phyloP scores from a whole-genome alignment of 768 basidiomycete genomes.

The Boletus tomentosulus region DNA sequence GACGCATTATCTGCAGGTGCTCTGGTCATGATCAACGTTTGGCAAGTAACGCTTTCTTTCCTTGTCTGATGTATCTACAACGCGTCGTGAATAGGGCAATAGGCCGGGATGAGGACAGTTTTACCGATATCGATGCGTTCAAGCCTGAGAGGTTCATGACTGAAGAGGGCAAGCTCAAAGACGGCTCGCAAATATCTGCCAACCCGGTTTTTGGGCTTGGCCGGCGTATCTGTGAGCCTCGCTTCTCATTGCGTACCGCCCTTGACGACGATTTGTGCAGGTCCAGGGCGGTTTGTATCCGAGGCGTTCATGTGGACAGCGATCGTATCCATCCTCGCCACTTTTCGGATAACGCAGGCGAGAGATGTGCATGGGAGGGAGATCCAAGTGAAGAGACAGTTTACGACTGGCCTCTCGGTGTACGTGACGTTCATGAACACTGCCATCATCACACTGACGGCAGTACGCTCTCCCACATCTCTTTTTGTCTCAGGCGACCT shows the following conservation, averaged over 20 bases:
- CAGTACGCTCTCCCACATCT: neutral
- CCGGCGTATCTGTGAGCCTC: neutral
- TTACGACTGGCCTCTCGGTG: constrained; percentile 18
- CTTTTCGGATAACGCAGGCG: constrained; percentile 17
- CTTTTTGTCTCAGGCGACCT: neutral
- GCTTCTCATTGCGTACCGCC: neutral
- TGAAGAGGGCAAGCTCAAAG: constrained; percentile 14
- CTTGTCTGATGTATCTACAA: neutral
- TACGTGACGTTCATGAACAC: neutral
- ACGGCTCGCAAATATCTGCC: neutral
- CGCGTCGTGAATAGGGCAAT: constrained; percentile 18
- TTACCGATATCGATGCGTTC: constrained; percentile 20
- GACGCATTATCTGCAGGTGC: constrained; percentile 14
- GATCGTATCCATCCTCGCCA: constrained; percentile 18
- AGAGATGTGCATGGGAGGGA: constrained; percentile 19
- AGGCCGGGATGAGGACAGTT: constrained; percentile 15
- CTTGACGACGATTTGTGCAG: neutral
- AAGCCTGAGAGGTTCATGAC: constrained; percentile 25
- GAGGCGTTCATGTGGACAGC: constrained; percentile 23
- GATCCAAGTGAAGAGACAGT: constrained; percentile 19
- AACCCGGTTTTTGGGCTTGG: neutral
- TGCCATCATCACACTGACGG: neutral
- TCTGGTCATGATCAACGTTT: constrained; percentile 32
- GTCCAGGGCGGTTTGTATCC: constrained; percentile 13
- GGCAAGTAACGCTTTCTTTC: constrained; percentile 18